phyloP scores from a whole-genome alignment of 306 rosid genomes.

The Luffa aegyptiaca region DNA sequence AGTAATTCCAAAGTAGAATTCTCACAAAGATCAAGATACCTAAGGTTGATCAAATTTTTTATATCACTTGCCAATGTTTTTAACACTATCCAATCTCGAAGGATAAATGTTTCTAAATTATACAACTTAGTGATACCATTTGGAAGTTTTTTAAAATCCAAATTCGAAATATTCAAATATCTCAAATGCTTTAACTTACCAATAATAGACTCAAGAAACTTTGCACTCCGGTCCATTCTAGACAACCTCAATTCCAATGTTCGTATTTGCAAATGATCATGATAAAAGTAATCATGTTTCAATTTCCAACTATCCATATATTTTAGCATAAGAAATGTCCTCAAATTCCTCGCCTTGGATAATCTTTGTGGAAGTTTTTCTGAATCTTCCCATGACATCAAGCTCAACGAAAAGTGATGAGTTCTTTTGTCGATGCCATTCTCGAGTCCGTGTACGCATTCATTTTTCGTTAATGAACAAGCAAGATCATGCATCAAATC shows the following conservation, averaged over 20 bases:
- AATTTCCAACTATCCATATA: too few relatives aligned
- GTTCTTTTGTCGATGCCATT: not conserved
- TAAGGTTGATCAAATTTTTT: not conserved
- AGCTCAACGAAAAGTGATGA: not conserved
- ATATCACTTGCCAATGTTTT: not conserved
- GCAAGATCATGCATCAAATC: slow-evolving; percentile 1
- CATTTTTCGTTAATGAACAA: not conserved
- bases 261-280: slow-evolving; percentile 3
- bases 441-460: not conserved
- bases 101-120: not conserved
- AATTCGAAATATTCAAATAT: not conserved
- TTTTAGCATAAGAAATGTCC: slow-evolving; percentile 3
- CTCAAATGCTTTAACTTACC: not conserved
- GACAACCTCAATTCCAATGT: not conserved
- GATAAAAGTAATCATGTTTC: not conserved
- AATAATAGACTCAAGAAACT: too few relatives aligned
- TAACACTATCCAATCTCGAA: not conserved
- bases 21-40: not conserved
- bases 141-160: not conserved
- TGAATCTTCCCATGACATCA: not conserved
- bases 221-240: not conserved
- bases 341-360: not conserved
- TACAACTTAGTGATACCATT: not conserved
- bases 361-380: not conserved
- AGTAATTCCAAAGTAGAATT: not conserved